phyloP scores from a whole-genome alignment of 176 grass and related monocot genomes.

The Oryza glumipatula region DNA sequence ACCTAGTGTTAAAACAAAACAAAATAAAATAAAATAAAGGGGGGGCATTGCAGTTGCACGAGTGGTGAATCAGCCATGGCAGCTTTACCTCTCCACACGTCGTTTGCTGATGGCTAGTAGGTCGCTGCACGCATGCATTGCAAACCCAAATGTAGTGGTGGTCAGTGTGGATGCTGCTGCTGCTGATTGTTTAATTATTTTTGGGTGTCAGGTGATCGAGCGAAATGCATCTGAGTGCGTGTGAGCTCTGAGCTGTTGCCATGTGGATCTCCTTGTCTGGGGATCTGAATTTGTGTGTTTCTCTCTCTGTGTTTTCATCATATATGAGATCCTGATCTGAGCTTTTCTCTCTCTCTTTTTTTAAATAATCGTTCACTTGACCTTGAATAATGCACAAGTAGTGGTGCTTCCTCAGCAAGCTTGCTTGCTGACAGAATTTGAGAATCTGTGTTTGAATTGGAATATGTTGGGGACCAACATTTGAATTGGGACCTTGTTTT shows the following conservation, averaged over 20 bases:
- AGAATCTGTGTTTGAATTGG: neutral
- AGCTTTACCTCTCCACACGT: constrained; percentile 33
- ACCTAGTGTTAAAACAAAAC: neutral
- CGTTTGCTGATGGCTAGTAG: neutral
- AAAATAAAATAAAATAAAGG: constrained; percentile 28
- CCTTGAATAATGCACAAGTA: constrained; percentile 11
- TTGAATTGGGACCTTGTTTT: neutral
- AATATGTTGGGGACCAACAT: neutral
- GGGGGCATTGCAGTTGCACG: constrained; percentile 49
- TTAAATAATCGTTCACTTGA: neutral
- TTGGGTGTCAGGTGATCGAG: constrained; percentile 27
- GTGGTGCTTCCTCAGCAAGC: constrained; percentile 30
- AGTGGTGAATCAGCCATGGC: constrained; percentile 51
- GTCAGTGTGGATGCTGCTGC: neutral
- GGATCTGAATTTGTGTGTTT: neutral
- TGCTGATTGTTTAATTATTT: constrained; percentile 32
- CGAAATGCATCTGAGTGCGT: neutral
- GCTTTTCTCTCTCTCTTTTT: neutral
- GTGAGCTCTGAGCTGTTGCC: constrained; percentile 53
- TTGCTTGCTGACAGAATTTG: neutral
- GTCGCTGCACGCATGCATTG: neutral
- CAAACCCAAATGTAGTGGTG: neutral
- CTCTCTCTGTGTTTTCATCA: neutral
- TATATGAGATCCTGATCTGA: constrained; percentile 35
- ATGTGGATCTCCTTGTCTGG: constrained; percentile 28